phyloP scores from a whole-genome alignment of 163 green algal genomes.

The Chloromonas sp. region DNA sequence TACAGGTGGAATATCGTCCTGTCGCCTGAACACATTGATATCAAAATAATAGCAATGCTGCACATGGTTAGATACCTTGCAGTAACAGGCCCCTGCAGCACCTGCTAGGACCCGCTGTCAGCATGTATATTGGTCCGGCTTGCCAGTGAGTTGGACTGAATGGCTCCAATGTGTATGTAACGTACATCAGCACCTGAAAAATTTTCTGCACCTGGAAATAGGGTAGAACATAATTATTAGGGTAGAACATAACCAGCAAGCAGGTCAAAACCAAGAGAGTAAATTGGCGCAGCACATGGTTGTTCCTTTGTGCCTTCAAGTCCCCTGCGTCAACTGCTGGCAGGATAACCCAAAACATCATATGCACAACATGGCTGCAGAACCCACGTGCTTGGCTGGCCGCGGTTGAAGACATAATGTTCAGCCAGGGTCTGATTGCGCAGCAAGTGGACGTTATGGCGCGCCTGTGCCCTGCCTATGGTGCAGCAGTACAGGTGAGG shows the following conservation, averaged over 20 bases:
- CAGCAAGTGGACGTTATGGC: neutral
- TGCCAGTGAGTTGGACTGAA: too few species aligned
- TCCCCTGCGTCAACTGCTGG: too few species aligned
- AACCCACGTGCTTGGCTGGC: neutral
- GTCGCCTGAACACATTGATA: neutral
- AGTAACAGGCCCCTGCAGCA: neutral
- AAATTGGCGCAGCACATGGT: neutral
- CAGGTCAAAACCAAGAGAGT: too few species aligned
- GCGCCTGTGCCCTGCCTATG: neutral
- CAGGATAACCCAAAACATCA: neutral
- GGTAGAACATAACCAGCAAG: too few species aligned
- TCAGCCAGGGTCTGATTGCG: neutral
- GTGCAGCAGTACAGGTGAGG: neutral
- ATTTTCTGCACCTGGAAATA: too few species aligned
- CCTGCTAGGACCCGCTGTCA: too few species aligned
- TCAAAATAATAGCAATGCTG: too few species aligned
- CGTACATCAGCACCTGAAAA: too few species aligned
- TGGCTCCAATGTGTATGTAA: too few species aligned
- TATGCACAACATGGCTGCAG: neutral
- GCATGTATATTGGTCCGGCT: too few species aligned
- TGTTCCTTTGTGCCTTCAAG: neutral
- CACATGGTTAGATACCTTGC: neutral
- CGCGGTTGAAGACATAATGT: neutral
- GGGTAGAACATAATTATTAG: too few species aligned
- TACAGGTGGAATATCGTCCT: neutral